These are phyloP conservation scores for Colletotrichum nymphaeae DNA, from an alignment of 2,329 filamentous ascomycete species.

Conservation along the genomic window DNA sequence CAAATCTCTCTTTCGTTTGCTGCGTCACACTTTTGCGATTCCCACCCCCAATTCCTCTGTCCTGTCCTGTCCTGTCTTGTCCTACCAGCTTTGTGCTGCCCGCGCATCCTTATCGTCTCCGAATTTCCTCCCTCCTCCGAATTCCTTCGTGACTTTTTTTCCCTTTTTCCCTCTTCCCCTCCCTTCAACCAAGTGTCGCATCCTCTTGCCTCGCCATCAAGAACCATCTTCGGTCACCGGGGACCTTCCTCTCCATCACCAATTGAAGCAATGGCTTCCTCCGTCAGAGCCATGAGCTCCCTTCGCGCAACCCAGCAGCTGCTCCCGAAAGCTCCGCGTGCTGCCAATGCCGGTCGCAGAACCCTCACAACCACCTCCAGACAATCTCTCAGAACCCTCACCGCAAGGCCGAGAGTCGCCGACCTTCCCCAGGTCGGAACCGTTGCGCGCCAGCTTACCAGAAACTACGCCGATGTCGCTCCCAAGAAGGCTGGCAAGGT, in stretches of 20 bases:
- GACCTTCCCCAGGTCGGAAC: constrained; percentile 34
- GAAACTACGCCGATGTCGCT: constrained; percentile 62
- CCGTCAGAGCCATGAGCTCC: constrained; percentile 54
- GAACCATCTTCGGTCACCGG: constrained; percentile 14
- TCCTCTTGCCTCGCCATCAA: constrained; percentile 19
- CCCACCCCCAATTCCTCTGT: constrained; percentile 1
- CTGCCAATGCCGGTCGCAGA: constrained; percentile 43
- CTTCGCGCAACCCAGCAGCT: constrained; percentile 42
- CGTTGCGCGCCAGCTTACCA: constrained; percentile 53
- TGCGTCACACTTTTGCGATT: constrained; percentile 26
- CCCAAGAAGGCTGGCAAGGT: constrained; percentile 70
- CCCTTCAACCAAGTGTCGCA: constrained; percentile 20
- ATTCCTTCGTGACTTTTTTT: constrained; percentile 3
- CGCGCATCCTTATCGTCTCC: constrained; percentile 34
- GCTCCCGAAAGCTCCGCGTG: constrained; percentile 40
- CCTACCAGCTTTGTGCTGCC: constrained; percentile 12
- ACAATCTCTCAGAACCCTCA: constrained; percentile 22
- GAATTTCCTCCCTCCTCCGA: constrained; percentile 24
- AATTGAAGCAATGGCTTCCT: constrained; percentile 56
- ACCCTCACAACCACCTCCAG: constrained; percentile 48
- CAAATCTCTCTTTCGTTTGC: constrained; percentile 25
- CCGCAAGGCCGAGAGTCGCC: constrained; percentile 28
- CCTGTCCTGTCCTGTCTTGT: not conserved
- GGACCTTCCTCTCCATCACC: constrained; percentile 34
- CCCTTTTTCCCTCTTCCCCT: constrained; percentile 14